Base-by-base conservation (phyloP, 2,329 filamentous ascomycete species). In the Nothophoma quercina region DNA sequence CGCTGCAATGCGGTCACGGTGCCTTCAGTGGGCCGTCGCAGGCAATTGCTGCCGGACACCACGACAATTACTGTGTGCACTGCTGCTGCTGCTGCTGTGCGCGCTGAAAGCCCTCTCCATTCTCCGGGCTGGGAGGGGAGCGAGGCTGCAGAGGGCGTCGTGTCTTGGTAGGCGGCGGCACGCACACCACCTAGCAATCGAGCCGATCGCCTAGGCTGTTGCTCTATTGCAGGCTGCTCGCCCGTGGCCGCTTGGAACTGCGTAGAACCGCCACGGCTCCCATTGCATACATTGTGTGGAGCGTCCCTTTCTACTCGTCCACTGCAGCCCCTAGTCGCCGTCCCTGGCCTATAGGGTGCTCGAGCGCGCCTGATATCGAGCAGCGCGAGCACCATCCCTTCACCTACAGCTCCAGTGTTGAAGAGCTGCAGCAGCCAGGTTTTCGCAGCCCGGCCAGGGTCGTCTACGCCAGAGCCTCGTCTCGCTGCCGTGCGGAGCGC, bases 141-240 rank as follows among this genome's bases (percentile, higher is more conserved):
- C 55, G 36, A 52, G 51, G 54, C 47, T 55, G 50, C n/a, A 18
- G 36, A 38, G 22, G 23, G 42, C 36, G n/a, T n/a, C n/a, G n/a
- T n/a, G n/a, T n/a, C n/a, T n/a, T n/a, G n/a, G 36, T 15, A 26
- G 12, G 46, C 38, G 35, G 49, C 34, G 33, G 49, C 41, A 34
- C 34, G 48, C 56, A 56, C 47, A 50, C 48, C 45, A 41, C 55
- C 46, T 40, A 38, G 47, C 53, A 46, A 54, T 57, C 26, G 52
- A 50, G 62, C 60, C 60, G 53, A 64, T 65, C 52, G 52, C 42
- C 50, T 51, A 42, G 48, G 30, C 42, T 18, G 3, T 21, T 33
- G 43, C n/a, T 23, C 49, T 21, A 35, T 32, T 21, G 40, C 12
- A 39, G 29, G 26, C 39, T 51, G 47, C 33, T 10, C 29, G 39